phyloP scores from a whole-genome alignment of 2,329 filamentous ascomycete genomes.

The Pseudogymnoascus pannorum region DNA sequence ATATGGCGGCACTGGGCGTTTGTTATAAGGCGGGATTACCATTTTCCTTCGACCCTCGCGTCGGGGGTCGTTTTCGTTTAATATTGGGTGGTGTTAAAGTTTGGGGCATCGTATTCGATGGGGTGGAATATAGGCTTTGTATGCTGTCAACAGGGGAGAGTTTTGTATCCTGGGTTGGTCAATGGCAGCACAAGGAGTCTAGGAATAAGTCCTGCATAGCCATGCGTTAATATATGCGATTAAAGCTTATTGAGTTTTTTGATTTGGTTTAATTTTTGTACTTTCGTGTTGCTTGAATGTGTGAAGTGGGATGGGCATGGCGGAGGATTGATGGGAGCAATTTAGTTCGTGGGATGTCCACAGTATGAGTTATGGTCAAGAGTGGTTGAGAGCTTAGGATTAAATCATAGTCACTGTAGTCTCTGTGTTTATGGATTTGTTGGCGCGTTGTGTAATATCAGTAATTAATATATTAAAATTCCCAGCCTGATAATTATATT shows the following conservation, averaged over 20 bases:
- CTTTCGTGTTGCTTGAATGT: not conserved
- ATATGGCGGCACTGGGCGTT: not conserved
- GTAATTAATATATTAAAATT: not conserved
- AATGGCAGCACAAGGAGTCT: not conserved
- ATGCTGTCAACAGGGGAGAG: not conserved
- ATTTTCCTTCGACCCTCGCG: not conserved
- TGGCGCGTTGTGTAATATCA: not conserved
- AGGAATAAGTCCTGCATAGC: not conserved
- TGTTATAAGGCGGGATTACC: not conserved
- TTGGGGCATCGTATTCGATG: not conserved
- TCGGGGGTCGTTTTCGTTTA: not conserved
- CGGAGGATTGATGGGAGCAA: not conserved
- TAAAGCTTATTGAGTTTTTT: not conserved
- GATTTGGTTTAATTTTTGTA: not conserved
- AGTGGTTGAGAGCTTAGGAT: not conserved
- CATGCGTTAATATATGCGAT: not conserved
- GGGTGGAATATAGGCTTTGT: not conserved
- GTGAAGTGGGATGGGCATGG: not conserved
- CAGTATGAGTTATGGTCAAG: not conserved
- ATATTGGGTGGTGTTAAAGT: not conserved
- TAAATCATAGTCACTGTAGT: not conserved
- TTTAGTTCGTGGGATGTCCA: not conserved
- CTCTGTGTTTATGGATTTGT: not conserved
- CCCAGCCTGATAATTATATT: not conserved
- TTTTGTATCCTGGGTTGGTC: not conserved